phyloP scores from a whole-genome alignment of 306 rosid species.

The Coriaria nepalensis region DNA sequence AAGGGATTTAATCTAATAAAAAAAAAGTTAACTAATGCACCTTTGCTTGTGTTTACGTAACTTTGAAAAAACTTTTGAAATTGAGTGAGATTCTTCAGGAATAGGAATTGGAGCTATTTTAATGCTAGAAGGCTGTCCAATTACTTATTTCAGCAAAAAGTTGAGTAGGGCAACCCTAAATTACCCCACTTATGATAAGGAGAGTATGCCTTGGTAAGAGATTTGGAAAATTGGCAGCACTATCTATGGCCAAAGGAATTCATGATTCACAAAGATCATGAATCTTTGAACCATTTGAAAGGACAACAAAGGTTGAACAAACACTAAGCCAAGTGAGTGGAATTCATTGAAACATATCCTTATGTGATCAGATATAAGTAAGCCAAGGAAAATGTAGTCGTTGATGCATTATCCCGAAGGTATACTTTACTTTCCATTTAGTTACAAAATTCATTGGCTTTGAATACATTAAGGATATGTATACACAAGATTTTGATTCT shows the following conservation, averaged over 20 bases:
- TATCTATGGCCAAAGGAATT: background rate
- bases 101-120: background rate
- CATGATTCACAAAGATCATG: background rate
- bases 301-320: background rate
- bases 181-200: background rate
- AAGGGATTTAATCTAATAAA: background rate
- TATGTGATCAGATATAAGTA: background rate
- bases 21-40: background rate
- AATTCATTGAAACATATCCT: background rate
- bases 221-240: background rate
- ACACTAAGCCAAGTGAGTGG: background rate
- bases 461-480: conserved; percentile 1
- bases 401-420: background rate
- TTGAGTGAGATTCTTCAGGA: background rate
- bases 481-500: background rate
- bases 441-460: background rate
- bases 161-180: background rate
- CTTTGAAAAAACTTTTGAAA: background rate
- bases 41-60: background rate
- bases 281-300: background rate
- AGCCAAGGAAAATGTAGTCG: background rate
- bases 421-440: conserved; percentile 1
- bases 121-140: background rate
- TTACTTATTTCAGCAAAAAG: background rate
- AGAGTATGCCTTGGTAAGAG: background rate